These are phyloP conservation scores for Solanum medicagineum DNA, from an alignment of 257 asterid species.

Conservation along the genomic window DNA sequence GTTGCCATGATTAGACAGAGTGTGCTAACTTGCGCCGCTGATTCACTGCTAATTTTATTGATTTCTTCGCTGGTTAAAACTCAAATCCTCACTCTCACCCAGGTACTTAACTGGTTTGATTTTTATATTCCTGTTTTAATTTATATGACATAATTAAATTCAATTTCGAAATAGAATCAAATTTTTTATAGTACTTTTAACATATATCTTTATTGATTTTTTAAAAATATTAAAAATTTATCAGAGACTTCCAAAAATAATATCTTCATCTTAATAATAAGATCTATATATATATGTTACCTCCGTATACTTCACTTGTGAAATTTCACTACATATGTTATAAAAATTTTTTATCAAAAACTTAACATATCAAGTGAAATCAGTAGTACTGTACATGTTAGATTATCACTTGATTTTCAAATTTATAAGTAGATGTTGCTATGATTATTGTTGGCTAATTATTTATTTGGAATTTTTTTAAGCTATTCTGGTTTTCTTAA, in stretches of 20 bases:
- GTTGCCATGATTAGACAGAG: neutral
- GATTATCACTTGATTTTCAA: no score
- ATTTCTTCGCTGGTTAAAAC: neutral
- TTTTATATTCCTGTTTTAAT: neutral
- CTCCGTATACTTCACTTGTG: accelerated
- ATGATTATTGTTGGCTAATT: neutral
- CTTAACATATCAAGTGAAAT: no score
- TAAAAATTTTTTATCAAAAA: no score
- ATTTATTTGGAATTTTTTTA: neutral
- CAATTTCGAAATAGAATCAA: no score
- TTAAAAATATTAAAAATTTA: no score
- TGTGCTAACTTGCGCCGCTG: neutral
- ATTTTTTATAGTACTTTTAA: no score
- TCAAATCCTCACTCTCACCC: neutral
- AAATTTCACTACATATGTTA: no score
- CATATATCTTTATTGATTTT: no score
- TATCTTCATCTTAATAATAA: no score
- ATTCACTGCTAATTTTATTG: neutral
- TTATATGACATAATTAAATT: neutral
- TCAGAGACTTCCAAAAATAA: no score
- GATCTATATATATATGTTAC: no score
- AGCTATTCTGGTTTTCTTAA: neutral
- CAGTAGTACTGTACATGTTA: no score
- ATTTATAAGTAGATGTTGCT: neutral
- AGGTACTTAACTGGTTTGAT: neutral